Conservation (phyloP, 208 protist genomes). For the Entamoeba histolytica region DNA sequence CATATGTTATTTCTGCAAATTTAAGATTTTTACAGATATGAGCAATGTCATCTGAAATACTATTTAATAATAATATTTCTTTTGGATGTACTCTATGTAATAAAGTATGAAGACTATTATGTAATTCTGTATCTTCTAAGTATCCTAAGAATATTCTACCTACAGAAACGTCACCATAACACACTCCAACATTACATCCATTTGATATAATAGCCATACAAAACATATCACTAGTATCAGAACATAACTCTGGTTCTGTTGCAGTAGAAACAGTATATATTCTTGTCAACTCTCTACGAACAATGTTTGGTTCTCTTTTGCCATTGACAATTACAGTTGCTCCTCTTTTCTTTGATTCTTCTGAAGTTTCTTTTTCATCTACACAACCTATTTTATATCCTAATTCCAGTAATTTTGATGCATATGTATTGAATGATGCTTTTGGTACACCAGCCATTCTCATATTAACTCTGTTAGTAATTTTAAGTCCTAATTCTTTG, state of each 20-base stretch:
- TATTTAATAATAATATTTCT: neutral
- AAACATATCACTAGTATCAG: neutral
- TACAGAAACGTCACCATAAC: neutral
- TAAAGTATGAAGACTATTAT: neutral
- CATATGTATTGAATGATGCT: conserved; percentile 58
- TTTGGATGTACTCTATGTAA: neutral
- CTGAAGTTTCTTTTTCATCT: neutral
- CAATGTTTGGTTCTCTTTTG: neutral
- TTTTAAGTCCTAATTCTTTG: conserved; percentile 16
- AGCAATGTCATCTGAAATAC: neutral
- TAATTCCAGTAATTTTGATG: conserved; percentile 58
- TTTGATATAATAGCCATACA: neutral
- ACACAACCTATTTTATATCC: conserved; percentile 52
- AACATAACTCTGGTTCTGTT: neutral
- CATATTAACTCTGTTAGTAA: conserved; percentile 37
- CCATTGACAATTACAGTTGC: neutral
- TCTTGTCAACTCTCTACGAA: neutral
- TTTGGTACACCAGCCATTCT: conserved; percentile 65
- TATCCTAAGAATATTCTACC: neutral
- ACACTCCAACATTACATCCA: neutral
- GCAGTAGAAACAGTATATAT: neutral
- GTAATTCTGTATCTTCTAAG: neutral
- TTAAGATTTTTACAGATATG: neutral
- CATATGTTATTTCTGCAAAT: neutral
- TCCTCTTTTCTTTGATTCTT: neutral